Evolutionary conservation across 225 moss, liverwort and hornwort species (phyloP).

Genomic region (Sphagnum contortum): DNA sequence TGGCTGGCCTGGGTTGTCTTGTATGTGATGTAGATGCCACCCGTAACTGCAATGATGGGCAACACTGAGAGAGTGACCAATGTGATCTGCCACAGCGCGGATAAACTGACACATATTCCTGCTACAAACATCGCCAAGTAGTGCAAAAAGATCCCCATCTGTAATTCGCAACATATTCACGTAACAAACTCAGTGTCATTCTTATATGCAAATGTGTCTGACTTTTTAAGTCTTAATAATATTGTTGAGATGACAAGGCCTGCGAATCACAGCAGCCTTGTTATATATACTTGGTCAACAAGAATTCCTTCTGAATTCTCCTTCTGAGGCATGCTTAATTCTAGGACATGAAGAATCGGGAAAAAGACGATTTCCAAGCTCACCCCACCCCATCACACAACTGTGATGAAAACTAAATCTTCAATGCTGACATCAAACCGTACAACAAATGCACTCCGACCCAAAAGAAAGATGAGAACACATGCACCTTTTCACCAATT

Average conservation of each 20-base stretch:
- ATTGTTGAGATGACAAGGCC: too few relatives aligned
- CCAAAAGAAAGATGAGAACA: not conserved
- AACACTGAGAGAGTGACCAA: conserved; percentile 15
- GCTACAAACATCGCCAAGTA: conserved; percentile 14
- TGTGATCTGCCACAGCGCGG: conserved; percentile 21
- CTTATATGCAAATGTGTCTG: not conserved
- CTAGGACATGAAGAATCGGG: not conserved
- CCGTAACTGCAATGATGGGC: conserved; percentile 13
- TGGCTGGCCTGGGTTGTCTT: conserved; percentile 15
- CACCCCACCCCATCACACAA: not conserved
- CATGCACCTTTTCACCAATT: conserved; percentile 25
- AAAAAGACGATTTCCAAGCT: not conserved
- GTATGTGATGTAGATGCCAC: conserved; percentile 7
- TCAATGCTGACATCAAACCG: too few relatives aligned
- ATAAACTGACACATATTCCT: conserved; percentile 16
- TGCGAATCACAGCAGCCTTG: too few relatives aligned
- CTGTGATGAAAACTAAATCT: not conserved
- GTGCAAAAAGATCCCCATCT: conserved; percentile 20
- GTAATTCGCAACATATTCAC: not conserved
- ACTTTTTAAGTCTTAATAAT: too few relatives aligned
- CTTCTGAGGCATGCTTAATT: not conserved
- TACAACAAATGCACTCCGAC: too few relatives aligned
- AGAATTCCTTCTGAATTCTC: not conserved
- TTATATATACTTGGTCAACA: too few relatives aligned
- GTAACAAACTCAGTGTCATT: not conserved